phyloP scores from a whole-genome alignment of 139 green algal genomes.

The Coelastrella sp. region DNA sequence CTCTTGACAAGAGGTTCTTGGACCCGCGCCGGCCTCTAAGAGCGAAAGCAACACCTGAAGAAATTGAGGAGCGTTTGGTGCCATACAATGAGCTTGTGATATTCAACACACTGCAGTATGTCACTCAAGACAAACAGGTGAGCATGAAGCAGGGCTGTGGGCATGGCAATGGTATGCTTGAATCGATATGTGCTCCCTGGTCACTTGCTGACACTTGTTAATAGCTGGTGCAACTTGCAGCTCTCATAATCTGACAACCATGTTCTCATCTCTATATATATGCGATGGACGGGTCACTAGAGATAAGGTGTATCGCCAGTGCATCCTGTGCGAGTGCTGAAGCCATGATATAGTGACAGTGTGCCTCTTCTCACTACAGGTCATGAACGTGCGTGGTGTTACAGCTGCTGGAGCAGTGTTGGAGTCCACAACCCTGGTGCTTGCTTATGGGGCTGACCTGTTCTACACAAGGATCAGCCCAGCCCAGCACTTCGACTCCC shows the following conservation, averaged over 20 bases:
- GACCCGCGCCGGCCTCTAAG: constrained; percentile 87
- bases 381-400: constrained; percentile 57
- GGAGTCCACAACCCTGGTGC: constrained; percentile 86
- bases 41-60: constrained; percentile 73
- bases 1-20: constrained; percentile 90
- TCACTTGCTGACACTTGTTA: no score
- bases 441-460: constrained; percentile 81
- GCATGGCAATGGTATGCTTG: background rate
- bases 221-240: no score
- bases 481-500: constrained; percentile 85
- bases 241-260: background rate
- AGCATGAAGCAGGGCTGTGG: background rate
- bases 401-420: constrained; percentile 74
- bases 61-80: constrained; percentile 90
- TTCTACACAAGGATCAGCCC: constrained; percentile 90
- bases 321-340: no score
- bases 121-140: constrained; percentile 71
- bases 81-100: constrained; percentile 85
- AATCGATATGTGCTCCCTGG: no score
- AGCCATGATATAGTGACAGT: no score
- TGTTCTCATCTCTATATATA: no score
- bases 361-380: constrained; percentile 6
- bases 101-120: constrained; percentile 62
- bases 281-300: no score
- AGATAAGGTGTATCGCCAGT: no score